Percentiles rank a stretch among this genome's conserved stretches.
Conservation (phyloP, 2,329 filamentous ascomycete species). For the Endocalyx cinctus region DNA sequence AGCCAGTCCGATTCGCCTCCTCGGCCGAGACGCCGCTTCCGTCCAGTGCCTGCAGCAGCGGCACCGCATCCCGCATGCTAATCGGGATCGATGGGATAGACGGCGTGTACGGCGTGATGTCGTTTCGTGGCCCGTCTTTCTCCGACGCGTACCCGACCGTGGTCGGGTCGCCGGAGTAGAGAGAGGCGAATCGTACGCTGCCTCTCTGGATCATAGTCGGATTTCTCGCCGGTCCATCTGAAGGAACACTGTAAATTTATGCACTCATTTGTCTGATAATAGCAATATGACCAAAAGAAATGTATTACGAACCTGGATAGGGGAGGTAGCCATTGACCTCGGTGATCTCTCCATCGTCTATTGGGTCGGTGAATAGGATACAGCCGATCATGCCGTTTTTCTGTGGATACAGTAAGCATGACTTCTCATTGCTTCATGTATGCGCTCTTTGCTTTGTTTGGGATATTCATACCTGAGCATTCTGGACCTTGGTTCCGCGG, state of each 20-base stretch:
- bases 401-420: too few species aligned
- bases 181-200: constrained; percentile 6
- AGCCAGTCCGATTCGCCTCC: constrained; percentile 3
- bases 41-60: constrained; percentile 3
- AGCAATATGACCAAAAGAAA: too few species aligned
- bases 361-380: constrained; percentile 5
- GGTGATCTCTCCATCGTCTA: constrained; percentile 6
- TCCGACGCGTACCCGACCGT: constrained; percentile 7
- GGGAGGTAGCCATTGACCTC: constrained; percentile 5
- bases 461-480: constrained; percentile 5
- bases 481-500: constrained; percentile 7
- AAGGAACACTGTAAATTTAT: too few species aligned
- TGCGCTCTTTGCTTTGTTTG: too few species aligned
- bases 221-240: constrained; percentile 6
- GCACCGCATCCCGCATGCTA: constrained; percentile 6
- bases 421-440: too few species aligned
- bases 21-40: constrained; percentile 3
- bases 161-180: constrained; percentile 6
- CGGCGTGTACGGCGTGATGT: constrained; percentile 4
- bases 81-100: constrained; percentile 8
- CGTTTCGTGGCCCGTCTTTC: constrained; percentile 6
- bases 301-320: constrained; percentile 6
- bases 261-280: too few species aligned
- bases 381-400: constrained; percentile 7
- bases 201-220: constrained; percentile 6